Evolutionary conservation across 176 grass and related monocot genomes (phyloP), one percentile per base, ranked within the genome.

Genomic region (Coix lacrymajobi): DNA sequence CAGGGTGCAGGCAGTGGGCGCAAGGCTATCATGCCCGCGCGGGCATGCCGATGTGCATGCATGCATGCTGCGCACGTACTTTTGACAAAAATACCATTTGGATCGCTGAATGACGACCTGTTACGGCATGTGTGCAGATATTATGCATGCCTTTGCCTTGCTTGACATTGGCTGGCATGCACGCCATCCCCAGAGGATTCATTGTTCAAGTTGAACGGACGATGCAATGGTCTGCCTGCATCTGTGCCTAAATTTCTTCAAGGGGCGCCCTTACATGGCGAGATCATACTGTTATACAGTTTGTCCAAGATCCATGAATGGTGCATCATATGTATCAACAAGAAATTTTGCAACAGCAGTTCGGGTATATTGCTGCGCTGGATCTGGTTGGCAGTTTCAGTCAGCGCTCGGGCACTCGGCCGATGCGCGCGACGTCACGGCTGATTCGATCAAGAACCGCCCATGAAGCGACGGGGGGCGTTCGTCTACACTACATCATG

Each of bases 401-500:
- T 51, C 52, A 13, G 73, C 11, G 5, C 19, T 57, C 31, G 9
- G 14, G n/a, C n/a, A n/a, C n/a, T 7, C 13, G 24, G 37, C 57
- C 33, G 24, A 25, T 68, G 82, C 72, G 71, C 6, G 36, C 7
- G 26, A 24, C 40, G 76, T 65, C 76, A 73, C 7, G 41, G 57
- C 41, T 62, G 34, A 14, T 66, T 62, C 12, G 56, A 65, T 71
- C 76, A 64, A 16, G 79, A 81, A 81, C 79, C n/a, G 33, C 56
- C 48, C 5, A 5, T 57, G 65, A 56, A 33, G 32, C 20, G 19
- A 22, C 25, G n/a, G 11, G 11, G 8, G 2, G 36, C 57, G n/a
- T 25, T 60, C 14, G 7, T 15, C 10, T 41, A 26, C 36, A 11
- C 10, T 41, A 26, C 36, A 11, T 44, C 37, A 24, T 29, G 7